phyloP scores from a whole-genome alignment of 1,139 yeast species.

The Geotrichum phurueaensis region DNA sequence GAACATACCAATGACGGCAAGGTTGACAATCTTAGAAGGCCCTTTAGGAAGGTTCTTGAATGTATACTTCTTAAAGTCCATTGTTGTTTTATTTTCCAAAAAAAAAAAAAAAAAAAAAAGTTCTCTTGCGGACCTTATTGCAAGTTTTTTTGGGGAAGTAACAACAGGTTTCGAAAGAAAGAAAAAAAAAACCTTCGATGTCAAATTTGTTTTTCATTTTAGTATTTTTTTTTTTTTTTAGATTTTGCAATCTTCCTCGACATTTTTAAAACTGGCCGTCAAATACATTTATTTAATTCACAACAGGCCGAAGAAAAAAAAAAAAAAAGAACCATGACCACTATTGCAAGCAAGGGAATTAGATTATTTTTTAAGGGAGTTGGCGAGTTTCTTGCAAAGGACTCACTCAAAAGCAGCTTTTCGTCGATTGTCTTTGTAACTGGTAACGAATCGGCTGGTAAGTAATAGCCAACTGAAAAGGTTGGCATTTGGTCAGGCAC shows the following conservation, averaged over 20 bases:
- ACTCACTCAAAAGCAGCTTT: slow-evolving; percentile 6
- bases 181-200: background rate
- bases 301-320: background rate
- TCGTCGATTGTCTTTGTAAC: slow-evolving; percentile 44
- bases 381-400: slow-evolving; percentile 6
- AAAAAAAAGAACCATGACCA: background rate
- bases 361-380: slow-evolving; percentile 4
- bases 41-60: background rate
- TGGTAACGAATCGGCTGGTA: slow-evolving; percentile 72
- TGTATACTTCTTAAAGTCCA: slow-evolving; percentile 5
- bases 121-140: too few species aligned
- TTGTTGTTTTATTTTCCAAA: background rate
- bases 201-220: background rate
- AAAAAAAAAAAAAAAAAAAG: background rate
- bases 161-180: background rate
- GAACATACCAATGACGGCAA: slow-evolving; percentile 66
- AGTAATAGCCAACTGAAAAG: background rate
- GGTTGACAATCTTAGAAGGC: slow-evolving; percentile 58
- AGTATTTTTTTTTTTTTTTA: background rate
- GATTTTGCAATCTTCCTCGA: background rate
- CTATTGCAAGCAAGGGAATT: slow-evolving; percentile 7
- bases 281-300: background rate
- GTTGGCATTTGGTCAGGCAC: too few species aligned
- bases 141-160: background rate
- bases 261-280: background rate